Conservation (phyloP, 257 asterid genomes). For the Avicennia marina region DNA sequence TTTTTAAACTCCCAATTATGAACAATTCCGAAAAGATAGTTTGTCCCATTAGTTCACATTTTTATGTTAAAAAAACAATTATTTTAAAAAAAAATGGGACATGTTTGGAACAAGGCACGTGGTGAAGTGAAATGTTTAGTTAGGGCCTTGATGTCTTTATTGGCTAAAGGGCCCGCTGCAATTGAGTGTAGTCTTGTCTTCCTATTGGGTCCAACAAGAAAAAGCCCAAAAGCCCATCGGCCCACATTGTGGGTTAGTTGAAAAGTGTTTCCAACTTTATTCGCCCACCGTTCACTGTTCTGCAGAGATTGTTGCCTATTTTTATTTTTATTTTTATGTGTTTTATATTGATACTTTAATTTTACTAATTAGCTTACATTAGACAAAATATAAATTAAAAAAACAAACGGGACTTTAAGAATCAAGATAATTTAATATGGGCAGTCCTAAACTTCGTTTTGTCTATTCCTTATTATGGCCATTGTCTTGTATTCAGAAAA, state of each 20-base stretch:
- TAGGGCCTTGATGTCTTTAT: constrained; percentile 35
- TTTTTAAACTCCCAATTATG: neutral
- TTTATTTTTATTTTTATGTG: neutral
- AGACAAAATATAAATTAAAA: too few relatives aligned
- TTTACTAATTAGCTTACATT: neutral
- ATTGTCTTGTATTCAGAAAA: neutral
- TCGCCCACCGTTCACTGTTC: neutral
- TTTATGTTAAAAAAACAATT: neutral
- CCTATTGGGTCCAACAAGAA: neutral
- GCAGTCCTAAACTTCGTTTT: neutral
- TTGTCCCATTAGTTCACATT: neutral
- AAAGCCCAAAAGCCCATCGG: constrained; percentile 31
- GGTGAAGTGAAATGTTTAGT: constrained; percentile 30
- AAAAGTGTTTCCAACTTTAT: constrained; percentile 26
- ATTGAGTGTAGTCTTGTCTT: constrained; percentile 23
- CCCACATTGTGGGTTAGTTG: constrained; percentile 29
- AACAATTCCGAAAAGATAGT: neutral
- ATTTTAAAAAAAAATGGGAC: neutral
- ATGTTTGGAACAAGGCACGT: constrained; percentile 35
- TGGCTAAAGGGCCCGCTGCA: constrained; percentile 21
- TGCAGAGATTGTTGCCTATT: neutral
- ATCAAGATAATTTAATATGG: too few relatives aligned
- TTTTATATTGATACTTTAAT: too few relatives aligned
- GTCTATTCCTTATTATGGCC: neutral
- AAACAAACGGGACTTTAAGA: too few relatives aligned